Evolutionary conservation across 2,329 filamentous ascomycete genomes (phyloP), one percentile per base, ranked within the genome.

Genomic region (Magnaporthiopsis incrustans): DNA sequence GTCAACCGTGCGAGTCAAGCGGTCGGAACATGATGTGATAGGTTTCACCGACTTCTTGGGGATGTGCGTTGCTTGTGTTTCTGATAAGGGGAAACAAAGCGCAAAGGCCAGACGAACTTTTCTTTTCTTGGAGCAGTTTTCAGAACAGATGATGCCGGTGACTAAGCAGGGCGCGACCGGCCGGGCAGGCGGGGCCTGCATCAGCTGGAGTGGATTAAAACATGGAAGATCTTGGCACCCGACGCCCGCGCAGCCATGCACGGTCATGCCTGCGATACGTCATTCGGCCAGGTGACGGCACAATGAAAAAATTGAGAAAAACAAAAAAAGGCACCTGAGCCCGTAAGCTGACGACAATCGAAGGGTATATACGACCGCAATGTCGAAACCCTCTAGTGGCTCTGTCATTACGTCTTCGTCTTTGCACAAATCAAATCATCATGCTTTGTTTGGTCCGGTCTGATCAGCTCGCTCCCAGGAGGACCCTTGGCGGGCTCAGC

Each of bases 21-120:
- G 60, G 60, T 27, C 38, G 38, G 60, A 26, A 30, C 60, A 62
- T 56, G 18, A 44, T 18, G 11, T 30, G n/a, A 26, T 58, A 44
- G 22, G 32, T 33, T 38, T 57, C 62, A 63, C 62, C 33, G 57
- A 35, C 57, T 38, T 60, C 25, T 59, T 58, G 56, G 32, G 53
- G 57, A 63, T 26, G 4, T 63, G 62, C 57, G 62, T 58, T 63
- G 62, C 62, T 59, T 38, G 33, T 61, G 33, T 58, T 58, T 58
- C 3, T 26, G 32, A n/a, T 15, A 32, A 30, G 14, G 18, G 56
- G 32, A 32, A 56, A 18, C 22, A 61, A 15, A 32, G 56, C 14
- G 3, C 8, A 22, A 25, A 25, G 4, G 12, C 7, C 22, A 15
- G 1, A 5, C 56, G 15, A 30, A 61, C 53, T 12, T 56, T 62